A percentile compares a stretch with the other conserved stretches of the same genome.
phyloP scores from a whole-genome alignment of 2,329 filamentous ascomycete genomes.

The Cladosporium austrohemisphaericum region DNA sequence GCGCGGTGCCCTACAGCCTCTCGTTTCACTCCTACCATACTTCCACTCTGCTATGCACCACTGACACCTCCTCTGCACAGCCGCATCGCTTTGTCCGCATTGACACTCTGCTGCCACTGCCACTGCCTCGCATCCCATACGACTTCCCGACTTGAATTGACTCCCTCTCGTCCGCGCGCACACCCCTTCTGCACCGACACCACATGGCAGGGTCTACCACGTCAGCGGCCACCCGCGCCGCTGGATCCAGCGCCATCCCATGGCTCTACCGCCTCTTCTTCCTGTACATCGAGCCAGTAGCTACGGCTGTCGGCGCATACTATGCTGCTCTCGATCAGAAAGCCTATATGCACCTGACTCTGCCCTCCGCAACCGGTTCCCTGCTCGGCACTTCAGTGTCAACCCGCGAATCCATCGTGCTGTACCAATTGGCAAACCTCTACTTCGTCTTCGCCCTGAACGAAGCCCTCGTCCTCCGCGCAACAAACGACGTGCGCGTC shows the following conservation, averaged over 20 bases:
- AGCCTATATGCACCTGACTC: conserved; percentile 62
- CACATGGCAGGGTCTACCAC: conserved; percentile 13
- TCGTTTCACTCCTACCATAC: conserved; percentile 13
- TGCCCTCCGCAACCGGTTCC: conserved; percentile 42
- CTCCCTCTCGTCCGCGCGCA: neutral
- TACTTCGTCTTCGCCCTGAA: conserved; percentile 75
- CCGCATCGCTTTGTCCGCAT: neutral
- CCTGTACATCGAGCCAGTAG: conserved; percentile 64
- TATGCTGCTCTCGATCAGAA: conserved; percentile 50
- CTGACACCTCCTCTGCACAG: conserved; percentile 2
- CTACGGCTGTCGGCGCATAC: conserved; percentile 52
- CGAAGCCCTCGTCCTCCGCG: conserved; percentile 70
- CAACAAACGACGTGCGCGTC: conserved; percentile 63
- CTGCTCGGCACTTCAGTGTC: conserved; percentile 30
- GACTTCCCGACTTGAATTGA: neutral
- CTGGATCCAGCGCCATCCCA: conserved; percentile 45
- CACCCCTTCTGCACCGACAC: conserved; percentile 2
- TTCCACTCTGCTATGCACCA: conserved; percentile 2
- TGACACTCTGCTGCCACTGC: neutral
- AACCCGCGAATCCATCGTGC: conserved; percentile 58
- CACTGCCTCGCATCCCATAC: neutral
- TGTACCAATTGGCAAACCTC: conserved; percentile 73
- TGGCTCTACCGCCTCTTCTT: conserved; percentile 68
- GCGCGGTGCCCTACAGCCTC: conserved; percentile 6
- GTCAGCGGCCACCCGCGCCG: conserved; percentile 5